Evolutionary conservation across 306 rosid genomes (phyloP).

Genomic region (Ormosia emarginata): DNA sequence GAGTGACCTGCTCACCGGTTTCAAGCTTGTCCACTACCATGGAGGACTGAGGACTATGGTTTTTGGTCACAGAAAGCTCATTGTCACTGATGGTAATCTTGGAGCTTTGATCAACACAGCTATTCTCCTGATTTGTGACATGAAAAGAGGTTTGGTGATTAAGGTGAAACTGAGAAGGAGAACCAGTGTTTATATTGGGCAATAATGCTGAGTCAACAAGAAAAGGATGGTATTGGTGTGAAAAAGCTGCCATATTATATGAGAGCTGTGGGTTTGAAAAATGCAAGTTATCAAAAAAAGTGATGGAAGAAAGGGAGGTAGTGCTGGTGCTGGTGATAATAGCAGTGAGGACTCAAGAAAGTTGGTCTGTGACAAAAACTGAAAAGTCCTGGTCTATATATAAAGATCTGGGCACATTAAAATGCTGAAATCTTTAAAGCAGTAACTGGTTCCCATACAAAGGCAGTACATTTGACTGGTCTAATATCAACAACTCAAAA

Average conservation of each 20-base stretch:
- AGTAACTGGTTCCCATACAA: slow-evolving; percentile 20
- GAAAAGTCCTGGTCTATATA: slow-evolving; percentile 37
- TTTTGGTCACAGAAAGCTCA: slow-evolving; percentile 52
- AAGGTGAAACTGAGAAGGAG: slow-evolving; percentile 27
- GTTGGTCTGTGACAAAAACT: slow-evolving; percentile 39
- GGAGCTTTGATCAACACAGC: slow-evolving; percentile 47
- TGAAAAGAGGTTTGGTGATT: slow-evolving; percentile 22
- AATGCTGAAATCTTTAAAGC: slow-evolving; percentile 18
- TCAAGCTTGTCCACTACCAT: slow-evolving; percentile 60
- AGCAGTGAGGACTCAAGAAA: slow-evolving; percentile 28
- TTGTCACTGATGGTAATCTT: slow-evolving; percentile 39
- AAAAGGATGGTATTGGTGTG: slow-evolving; percentile 51
- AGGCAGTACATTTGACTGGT: slow-evolving; percentile 30
- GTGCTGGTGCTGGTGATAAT: background rate
- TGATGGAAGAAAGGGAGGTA: slow-evolving; percentile 8
- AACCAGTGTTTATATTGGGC: slow-evolving; percentile 19
- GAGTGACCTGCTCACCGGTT: slow-evolving; percentile 54
- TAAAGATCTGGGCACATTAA: slow-evolving; percentile 27
- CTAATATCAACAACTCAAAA: background rate
- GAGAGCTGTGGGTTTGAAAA: slow-evolving; percentile 3
- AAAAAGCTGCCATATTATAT: slow-evolving; percentile 63
- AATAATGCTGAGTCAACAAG: slow-evolving; percentile 48
- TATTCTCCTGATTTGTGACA: slow-evolving; percentile 29
- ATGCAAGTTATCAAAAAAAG: slow-evolving; percentile 30
- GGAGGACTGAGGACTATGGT: slow-evolving; percentile 56